A percentile compares a stretch with the other conserved stretches of the same genome.
Conservation (phyloP, 306 rosid genomes). For the Benincasa hispida region DNA sequence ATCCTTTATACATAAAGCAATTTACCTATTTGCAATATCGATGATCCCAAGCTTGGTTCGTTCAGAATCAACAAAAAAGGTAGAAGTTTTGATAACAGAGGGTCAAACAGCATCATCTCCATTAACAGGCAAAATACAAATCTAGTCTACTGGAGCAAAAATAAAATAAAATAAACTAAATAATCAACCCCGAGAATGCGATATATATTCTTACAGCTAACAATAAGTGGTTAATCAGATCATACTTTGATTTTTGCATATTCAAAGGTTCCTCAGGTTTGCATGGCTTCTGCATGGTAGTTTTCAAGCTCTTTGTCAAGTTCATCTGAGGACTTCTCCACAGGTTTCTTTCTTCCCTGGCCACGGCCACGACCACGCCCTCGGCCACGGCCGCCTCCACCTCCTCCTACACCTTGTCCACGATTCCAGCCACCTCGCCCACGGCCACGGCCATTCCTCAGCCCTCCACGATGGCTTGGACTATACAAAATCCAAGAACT, state of each 20-base stretch:
- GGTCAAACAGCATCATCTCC: not conserved
- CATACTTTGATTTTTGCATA: not conserved
- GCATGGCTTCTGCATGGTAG: conserved; percentile 79
- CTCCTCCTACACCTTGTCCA: too few species aligned
- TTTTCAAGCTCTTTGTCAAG: conserved; percentile 79
- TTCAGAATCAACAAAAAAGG: not conserved
- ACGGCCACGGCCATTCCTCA: conserved; percentile 17
- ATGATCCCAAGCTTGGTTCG: not conserved
- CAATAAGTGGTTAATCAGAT: not conserved
- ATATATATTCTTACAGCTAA: not conserved
- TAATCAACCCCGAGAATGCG: not conserved
- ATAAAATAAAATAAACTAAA: not conserved
- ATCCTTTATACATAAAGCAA: not conserved
- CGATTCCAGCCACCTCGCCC: too few species aligned
- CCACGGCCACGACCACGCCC: conserved; percentile 28
- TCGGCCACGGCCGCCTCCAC: not conserved
- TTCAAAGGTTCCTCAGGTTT: conserved; percentile 16
- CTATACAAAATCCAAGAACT: conserved; percentile 14
- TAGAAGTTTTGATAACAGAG: not conserved
- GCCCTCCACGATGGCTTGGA: conserved; percentile 41
- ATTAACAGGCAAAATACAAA: not conserved
- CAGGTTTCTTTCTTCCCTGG: conserved; percentile 39
- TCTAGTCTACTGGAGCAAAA: not conserved
- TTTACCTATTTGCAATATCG: not conserved
- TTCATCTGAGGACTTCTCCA: conserved; percentile 69